Conservation (phyloP, 1,139 yeast species). For the Torulaspora pretoriensis region DNA sequence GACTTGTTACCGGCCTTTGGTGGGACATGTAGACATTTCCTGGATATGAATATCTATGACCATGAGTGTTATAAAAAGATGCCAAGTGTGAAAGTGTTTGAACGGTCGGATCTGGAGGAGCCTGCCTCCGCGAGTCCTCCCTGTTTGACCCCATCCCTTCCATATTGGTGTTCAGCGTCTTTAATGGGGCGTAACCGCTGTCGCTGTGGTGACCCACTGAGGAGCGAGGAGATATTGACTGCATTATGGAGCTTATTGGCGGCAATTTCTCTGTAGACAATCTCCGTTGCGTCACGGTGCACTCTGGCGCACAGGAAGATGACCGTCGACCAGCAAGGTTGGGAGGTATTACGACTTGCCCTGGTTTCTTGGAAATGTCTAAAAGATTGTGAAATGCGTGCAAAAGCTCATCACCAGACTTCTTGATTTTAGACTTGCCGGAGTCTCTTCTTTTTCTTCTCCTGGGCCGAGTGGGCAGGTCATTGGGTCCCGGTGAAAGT, state of each 20-base stretch:
- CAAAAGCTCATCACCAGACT: conserved; percentile 14
- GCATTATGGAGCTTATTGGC: conserved; percentile 19
- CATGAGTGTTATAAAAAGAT: conserved; percentile 28
- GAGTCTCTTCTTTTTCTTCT: conserved; percentile 4
- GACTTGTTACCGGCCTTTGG: conserved; percentile 4
- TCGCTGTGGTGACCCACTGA: conserved; percentile 5
- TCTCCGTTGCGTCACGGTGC: conserved; percentile 3
- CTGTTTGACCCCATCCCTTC: background rate
- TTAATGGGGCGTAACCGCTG: background rate
- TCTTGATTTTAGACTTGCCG: background rate
- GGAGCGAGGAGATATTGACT: conserved; percentile 13
- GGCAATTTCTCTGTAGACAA: conserved; percentile 14
- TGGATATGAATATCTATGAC: conserved; percentile 29
- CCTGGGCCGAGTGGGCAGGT: background rate
- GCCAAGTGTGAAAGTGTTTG: conserved; percentile 25
- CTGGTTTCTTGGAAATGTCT: conserved; percentile 7
- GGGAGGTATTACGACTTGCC: background rate
- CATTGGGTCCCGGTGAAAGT: background rate
- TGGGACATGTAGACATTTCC: conserved; percentile 14
- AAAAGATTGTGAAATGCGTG: conserved; percentile 20
- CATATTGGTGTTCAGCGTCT: background rate
- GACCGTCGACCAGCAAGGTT: conserved; percentile 5
- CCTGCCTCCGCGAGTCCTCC: background rate
- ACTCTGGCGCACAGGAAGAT: conserved; percentile 15
- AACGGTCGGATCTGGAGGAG: conserved; percentile 19